Base-by-base conservation (phyloP, 2,329 filamentous ascomycete species). In the Ambrosiella cleistominuta region DNA sequence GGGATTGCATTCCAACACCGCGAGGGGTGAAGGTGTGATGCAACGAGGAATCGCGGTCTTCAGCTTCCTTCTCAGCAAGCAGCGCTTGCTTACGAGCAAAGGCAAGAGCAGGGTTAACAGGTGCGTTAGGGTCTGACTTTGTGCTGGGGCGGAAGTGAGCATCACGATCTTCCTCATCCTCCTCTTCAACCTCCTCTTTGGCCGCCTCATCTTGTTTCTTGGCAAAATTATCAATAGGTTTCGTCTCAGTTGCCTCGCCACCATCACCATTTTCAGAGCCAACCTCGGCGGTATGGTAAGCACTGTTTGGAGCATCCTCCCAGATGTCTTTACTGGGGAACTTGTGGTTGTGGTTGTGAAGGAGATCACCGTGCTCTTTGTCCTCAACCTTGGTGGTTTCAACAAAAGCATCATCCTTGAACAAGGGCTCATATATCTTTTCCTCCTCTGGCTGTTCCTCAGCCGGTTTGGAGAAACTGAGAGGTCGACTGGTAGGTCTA, bases 291-390 rank as follows among this genome's bases (percentile, higher is more conserved):
- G 80, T 83, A 66, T 79, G 81, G 65, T 93, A 82, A 56, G 88
- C 75, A 70, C 89, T 95, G 66, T 83, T 85, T 3, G 94, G 93
- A 0, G 88, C 85, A 68, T 98, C 94, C 72, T 98, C 93, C 93
- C 93, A 98, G 45, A 97, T 81, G 68, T 98, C 93, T 68, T 90
- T 86, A 69, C 90, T 96, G 1, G 93, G 93, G 70, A 98, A 98
- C 62, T 78, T 70, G 61, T 85, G 84, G 62, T 81, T 79, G 61
- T 77, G 72, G 62, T 68, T 67, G 38, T 57, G 47, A 47, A 68
- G 67, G 52, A 66, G 58, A 44, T 71, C 65, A 7, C 68, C 65
- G 38, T 68, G 67, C 15, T 71, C 67, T 57, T 71, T 67, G 59
- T 71, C 69, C 15, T 64, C 63, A 17, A 67, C 63, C 35, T 76